phyloP scores from a whole-genome alignment of 2,329 filamentous ascomycete species.

The Apiospora phragmitis region DNA sequence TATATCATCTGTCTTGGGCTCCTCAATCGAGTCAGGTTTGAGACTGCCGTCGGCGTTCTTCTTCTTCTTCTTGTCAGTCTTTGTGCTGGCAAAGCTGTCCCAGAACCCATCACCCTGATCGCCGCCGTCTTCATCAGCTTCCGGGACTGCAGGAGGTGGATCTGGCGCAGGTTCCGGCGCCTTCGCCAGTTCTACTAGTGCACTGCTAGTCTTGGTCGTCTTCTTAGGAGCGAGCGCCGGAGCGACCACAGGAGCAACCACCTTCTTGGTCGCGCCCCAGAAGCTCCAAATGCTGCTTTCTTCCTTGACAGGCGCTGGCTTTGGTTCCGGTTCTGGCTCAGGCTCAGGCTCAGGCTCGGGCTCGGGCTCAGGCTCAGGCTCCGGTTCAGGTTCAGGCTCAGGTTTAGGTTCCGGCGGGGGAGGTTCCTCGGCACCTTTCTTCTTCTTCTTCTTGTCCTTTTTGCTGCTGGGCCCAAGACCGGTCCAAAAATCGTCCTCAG shows the following conservation, averaged over 20 bases:
- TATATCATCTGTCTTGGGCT: slow-evolving; percentile 40
- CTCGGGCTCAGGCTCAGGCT: slow-evolving; percentile 22
- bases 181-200: slow-evolving; percentile 24
- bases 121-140: slow-evolving; percentile 20
- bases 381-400: slow-evolving; percentile 22
- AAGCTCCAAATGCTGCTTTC: slow-evolving; percentile 51
- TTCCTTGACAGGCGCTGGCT: slow-evolving; percentile 39
- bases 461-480: slow-evolving; percentile 14
- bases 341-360: slow-evolving; percentile 16
- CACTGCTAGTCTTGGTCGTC: slow-evolving; percentile 25
- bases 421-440: slow-evolving; percentile 27
- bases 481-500: slow-evolving; percentile 28
- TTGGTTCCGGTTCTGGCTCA: slow-evolving; percentile 21
- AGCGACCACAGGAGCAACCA: slow-evolving; percentile 20
- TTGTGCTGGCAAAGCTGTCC: slow-evolving; percentile 19
- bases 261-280: slow-evolving; percentile 55
- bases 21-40: slow-evolving; percentile 44
- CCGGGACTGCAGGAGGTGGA: slow-evolving; percentile 19
- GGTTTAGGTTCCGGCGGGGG: slow-evolving; percentile 9
- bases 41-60: slow-evolving; percentile 31
- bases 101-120: slow-evolving; percentile 21
- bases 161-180: slow-evolving; percentile 18
- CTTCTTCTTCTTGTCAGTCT: slow-evolving; percentile 25
- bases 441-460: slow-evolving; percentile 43
- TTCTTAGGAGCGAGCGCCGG: slow-evolving; percentile 37